Percentiles rank a stretch among this genome's conserved stretches.
These are phyloP conservation scores for Candida sithepensis DNA, from an alignment of 805 yeast genomes.

Conservation along the genomic window DNA sequence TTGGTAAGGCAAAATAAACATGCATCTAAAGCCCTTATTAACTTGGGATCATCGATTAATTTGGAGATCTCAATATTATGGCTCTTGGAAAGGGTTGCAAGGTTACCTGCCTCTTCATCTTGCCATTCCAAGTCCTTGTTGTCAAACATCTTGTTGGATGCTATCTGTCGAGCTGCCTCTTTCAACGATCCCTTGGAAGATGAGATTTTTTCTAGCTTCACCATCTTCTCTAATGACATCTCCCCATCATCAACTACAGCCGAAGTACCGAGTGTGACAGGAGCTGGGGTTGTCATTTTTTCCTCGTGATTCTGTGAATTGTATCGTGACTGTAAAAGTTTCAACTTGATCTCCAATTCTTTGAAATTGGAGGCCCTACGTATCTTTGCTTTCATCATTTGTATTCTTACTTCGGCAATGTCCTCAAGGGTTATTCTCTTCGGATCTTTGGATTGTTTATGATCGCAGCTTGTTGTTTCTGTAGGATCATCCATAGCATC, in stretches of 20 bases:
- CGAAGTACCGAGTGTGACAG: not conserved
- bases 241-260: constrained; percentile 22
- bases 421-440: constrained; percentile 3
- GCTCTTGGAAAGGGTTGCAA: constrained; percentile 31
- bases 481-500: not conserved
- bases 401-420: constrained; percentile 32
- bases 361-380: constrained; percentile 21
- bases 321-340: constrained; percentile 9
- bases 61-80: constrained; percentile 20
- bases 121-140: constrained; percentile 38
- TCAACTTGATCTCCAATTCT: constrained; percentile 25
- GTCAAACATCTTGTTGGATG: constrained; percentile 34
- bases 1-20: constrained; percentile 37
- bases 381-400: constrained; percentile 32
- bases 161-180: constrained; percentile 31
- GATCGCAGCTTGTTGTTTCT: not conserved
- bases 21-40: constrained; percentile 29
- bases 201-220: constrained; percentile 30
- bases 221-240: constrained; percentile 36
- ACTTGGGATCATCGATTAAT: constrained; percentile 22
- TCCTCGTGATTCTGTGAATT: not conserved
- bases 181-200: constrained; percentile 12
- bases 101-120: constrained; percentile 37
- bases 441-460: not conserved
- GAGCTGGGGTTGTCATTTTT: not conserved